These are phyloP conservation scores for Mycena belliarum DNA, from an alignment of 768 basidiomycete species.

Conservation along the genomic window DNA sequence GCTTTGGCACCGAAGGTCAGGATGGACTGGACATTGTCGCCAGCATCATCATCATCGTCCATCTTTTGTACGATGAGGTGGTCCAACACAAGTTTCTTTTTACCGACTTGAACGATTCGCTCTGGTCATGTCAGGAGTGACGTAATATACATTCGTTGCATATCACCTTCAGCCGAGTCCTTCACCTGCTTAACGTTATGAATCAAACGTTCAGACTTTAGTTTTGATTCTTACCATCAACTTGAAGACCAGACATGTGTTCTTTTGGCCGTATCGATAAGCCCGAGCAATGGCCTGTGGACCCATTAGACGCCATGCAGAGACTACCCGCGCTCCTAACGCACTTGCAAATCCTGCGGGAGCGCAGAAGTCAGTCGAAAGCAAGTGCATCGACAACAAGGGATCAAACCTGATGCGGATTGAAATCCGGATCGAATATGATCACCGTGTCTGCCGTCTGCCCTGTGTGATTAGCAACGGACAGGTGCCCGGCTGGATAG, in stretches of 20 bases:
- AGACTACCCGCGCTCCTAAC: slow-evolving; percentile 23
- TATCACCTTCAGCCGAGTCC: slow-evolving; percentile 82
- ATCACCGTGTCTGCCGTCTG: slow-evolving; percentile 88
- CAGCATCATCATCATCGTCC: slow-evolving; percentile 76
- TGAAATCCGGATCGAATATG: slow-evolving; percentile 95
- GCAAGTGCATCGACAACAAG: too few relatives aligned
- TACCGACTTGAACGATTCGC: slow-evolving; percentile 89
- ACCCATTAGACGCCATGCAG: slow-evolving; percentile 4
- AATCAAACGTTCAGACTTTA: background rate
- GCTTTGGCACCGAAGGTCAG: slow-evolving; percentile 87
- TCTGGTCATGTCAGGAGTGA: slow-evolving; percentile 49
- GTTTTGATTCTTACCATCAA: slow-evolving; percentile 56
- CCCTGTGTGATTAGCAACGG: background rate
- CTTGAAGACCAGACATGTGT: slow-evolving; percentile 94
- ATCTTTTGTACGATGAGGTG: slow-evolving; percentile 96
- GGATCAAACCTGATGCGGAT: slow-evolving; percentile 87
- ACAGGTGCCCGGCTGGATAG: background rate
- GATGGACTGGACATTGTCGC: slow-evolving; percentile 85
- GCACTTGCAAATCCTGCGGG: slow-evolving; percentile 79
- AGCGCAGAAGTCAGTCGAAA: background rate
- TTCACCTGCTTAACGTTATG: slow-evolving; percentile 45
- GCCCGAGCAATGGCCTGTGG: slow-evolving; percentile 88
- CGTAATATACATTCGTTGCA: background rate
- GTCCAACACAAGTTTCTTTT: slow-evolving; percentile 92
- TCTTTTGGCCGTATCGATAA: slow-evolving; percentile 93